Percentiles rank a stretch among this genome's conserved stretches.
Conservation (phyloP, 805 yeast species). For the Cyberlindnera petersonii region DNA sequence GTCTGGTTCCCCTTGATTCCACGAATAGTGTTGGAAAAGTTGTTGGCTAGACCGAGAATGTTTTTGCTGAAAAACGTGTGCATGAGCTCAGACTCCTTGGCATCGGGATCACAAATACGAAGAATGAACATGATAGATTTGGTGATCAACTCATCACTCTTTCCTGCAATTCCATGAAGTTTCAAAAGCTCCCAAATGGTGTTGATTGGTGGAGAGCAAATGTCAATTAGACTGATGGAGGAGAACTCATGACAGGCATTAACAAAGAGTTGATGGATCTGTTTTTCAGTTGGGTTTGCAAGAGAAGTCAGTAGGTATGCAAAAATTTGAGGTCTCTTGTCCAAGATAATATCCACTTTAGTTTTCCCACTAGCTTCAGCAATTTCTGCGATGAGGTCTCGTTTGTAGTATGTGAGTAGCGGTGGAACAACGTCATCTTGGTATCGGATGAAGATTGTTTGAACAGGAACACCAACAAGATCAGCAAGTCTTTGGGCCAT, state of each 20-base stretch:
- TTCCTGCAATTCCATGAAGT: constrained; percentile 37
- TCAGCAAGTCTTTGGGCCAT: constrained; percentile 59
- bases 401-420: constrained; percentile 60
- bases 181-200: constrained; percentile 42
- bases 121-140: constrained; percentile 42
- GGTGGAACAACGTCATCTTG: constrained; percentile 73
- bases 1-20: constrained; percentile 70
- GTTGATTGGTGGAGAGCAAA: constrained; percentile 26
- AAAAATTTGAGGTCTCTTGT: constrained; percentile 47
- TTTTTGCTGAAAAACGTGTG: constrained; percentile 48
- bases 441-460: constrained; percentile 64
- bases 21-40: constrained; percentile 75
- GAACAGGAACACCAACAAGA: constrained; percentile 57
- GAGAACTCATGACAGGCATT: constrained; percentile 50
- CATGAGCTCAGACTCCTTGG: constrained; percentile 26
- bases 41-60: constrained; percentile 71
- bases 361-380: constrained; percentile 45
- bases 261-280: constrained; percentile 48
- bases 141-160: constrained; percentile 17
- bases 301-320: constrained; percentile 56
- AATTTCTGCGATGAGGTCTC: constrained; percentile 57
- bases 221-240: constrained; percentile 25
- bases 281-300: constrained; percentile 42
- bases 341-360: constrained; percentile 44
- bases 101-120: constrained; percentile 19